Evolutionary conservation across 169 alveolate species (phyloP), one percentile per base, ranked within the genome.

Genomic region (Plasmodium berghei): DNA sequence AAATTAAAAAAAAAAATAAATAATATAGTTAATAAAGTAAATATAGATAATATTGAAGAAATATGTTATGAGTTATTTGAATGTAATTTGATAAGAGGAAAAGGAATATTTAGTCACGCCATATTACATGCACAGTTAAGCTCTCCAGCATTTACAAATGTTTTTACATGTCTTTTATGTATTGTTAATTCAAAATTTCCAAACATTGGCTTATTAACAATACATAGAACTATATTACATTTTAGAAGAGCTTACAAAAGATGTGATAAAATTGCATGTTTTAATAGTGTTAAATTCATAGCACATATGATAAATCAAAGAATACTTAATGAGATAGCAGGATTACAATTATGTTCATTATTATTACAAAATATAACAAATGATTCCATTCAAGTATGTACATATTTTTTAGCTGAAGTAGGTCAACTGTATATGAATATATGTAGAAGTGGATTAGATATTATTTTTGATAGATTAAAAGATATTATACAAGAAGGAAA

Each of bases 121-220:
- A 92, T 99, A 67, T 93, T 98, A 63, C 95, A 99, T 87, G 99
- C 99, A 16, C 99, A 99, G 94, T 94, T 98, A 97, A 99, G 99
- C 14, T 97, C 99, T 1, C 99, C 99, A 18, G 98, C 98, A 34
- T 98, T 96, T 88, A 96, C 99, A 3, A 97, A 96, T 66, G 98
- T 99, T 8, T 98, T 97, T 93, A 99, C 99, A 20, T 98, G 99
- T n/a, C 93, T 99, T 28, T 94, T 98, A 49, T 95, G 99, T 10
- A 98, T 99, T 24, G 93, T 99, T 45, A 99, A 99, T 93, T 97
- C 99, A 52, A 98, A 98, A 92, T 95, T 99, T 62, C 99, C 99
- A 6, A 99, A 97, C 71, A 95, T 99, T 16, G 99, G 99, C 1
- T 97, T 97, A 67, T 92, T 99, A 40, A 93, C 98, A n/a, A 93